Conservation (phyloP, 768 basidiomycete species). For the Tephrocybe sp. region DNA sequence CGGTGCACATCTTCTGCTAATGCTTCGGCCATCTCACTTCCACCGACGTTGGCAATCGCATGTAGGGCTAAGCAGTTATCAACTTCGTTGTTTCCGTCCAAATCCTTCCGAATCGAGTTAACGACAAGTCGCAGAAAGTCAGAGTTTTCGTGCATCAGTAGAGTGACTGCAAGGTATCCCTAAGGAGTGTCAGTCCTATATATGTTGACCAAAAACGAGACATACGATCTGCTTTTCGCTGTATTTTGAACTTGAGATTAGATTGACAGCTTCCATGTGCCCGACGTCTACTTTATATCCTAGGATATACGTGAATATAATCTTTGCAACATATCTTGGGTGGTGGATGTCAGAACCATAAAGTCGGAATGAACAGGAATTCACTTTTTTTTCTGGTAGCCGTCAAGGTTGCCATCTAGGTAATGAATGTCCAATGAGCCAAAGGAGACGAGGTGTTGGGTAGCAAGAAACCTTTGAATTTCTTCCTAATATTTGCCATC, state of each 20-base stretch:
- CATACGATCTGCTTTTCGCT: conserved; percentile 98
- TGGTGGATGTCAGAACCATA: neutral
- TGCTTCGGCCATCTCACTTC: conserved; percentile 98
- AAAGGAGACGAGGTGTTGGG: neutral
- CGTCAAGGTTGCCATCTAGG: conserved; percentile 81
- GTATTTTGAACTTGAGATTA: conserved; percentile 94
- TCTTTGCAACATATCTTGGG: conserved; percentile 94
- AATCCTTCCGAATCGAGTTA: conserved; percentile 96
- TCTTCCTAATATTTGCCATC: conserved; percentile 99
- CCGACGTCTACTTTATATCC: conserved; percentile 99
- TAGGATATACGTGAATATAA: conserved; percentile 98
- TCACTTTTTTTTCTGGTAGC: conserved; percentile 93
- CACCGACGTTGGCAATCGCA: conserved; percentile 97
- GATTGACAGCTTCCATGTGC: conserved; percentile 98
- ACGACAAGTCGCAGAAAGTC: conserved; percentile 95
- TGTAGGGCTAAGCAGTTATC: conserved; percentile 96
- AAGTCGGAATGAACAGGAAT: conserved; percentile 18
- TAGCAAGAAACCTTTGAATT: conserved; percentile 82
- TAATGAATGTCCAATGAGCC: conserved; percentile 9
- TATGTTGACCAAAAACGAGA: conserved; percentile 12
- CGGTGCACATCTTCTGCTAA: conserved; percentile 93
- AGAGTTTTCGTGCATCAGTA: conserved; percentile 98
- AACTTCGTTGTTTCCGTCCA: conserved; percentile 92
- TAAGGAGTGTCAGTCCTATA: conserved; percentile 30
- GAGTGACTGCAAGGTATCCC: conserved; percentile 97